Evolutionary conservation across 176 grass and related monocot genomes (phyloP).

Genomic region (Panicum miliaceum): DNA sequence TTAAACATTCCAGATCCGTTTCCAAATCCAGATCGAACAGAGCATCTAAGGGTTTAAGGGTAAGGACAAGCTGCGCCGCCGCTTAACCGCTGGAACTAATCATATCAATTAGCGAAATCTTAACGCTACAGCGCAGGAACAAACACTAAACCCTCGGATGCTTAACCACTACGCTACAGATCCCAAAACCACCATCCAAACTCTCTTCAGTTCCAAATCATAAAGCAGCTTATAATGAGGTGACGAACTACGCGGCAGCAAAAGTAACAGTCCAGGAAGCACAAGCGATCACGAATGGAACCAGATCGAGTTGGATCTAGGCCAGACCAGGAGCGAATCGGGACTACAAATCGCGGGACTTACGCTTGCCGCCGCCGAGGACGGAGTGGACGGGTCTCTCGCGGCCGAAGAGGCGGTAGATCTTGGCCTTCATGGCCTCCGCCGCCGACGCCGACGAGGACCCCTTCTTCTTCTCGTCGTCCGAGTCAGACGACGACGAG

Average conservation of each 20-base stretch:
- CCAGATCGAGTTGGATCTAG: slow-evolving; percentile 47
- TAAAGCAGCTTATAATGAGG: background rate
- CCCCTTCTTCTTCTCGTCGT: slow-evolving; percentile 65
- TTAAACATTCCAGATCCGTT: slow-evolving; percentile 29
- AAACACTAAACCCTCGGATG: background rate
- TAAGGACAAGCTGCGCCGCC: slow-evolving; percentile 18
- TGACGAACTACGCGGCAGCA: background rate
- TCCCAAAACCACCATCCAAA: background rate
- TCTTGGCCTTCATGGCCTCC: slow-evolving; percentile 55
- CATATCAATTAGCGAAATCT: background rate
- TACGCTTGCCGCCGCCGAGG: slow-evolving; percentile 68
- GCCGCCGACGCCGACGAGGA: slow-evolving; percentile 40
- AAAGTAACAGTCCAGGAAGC: background rate
- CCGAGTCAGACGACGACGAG: slow-evolving; percentile 77
- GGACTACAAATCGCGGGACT: slow-evolving; percentile 24
- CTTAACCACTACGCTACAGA: background rate
- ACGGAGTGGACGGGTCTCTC: slow-evolving; percentile 64
- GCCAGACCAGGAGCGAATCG: background rate
- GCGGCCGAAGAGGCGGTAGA: slow-evolving; percentile 76
- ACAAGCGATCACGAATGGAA: background rate
- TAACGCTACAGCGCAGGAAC: background rate
- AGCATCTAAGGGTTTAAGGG: slow-evolving; percentile 21
- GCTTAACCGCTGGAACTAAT: background rate
- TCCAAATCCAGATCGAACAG: slow-evolving; percentile 17
- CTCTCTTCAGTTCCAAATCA: background rate